Base-by-base conservation (phyloP, 306 rosid species). In the Quercus robur region DNA sequence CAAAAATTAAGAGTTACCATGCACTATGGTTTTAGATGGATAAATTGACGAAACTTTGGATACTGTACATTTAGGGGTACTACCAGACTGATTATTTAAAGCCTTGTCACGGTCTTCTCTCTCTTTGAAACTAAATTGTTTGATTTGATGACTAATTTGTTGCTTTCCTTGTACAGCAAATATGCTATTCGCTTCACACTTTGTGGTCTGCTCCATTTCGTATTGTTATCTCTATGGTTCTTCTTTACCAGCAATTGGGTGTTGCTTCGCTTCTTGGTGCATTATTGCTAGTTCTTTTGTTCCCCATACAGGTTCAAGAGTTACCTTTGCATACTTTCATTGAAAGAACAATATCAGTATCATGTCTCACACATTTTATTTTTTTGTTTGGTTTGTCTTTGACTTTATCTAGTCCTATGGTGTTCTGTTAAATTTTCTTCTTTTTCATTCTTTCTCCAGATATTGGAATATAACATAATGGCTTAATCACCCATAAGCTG, bases 131-230 rank as follows among this genome's bases (percentile, higher is more conserved):
- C 18, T 28, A 14, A 31, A 17, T 31, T 66, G 21, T 66, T 31
- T 66, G 71, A 8, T 66, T 66, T 8, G 46, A 33, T 79, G 26
- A 58, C 41, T 76, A 71, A 70, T 73, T 30, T 73, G 56, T 9
- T 69, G 51, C 58, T 75, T 35, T 19, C 63, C 30, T 70, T 86
- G 77, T 86, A 59, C 85, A 94, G 97, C 93, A 92, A 91, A 83
- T 87, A 73, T 86, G 93, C 69, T 86, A 86, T 77, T 91, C 83
- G 73, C 97, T 94, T 84, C 98, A 94, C 56, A 93, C 86, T 35
- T 59, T 91, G 30, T 94, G 98, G 98, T 94, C 98, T 19, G 83
- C 97, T 28, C 98, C 98, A n/a, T 91, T 94, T 70, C 94, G 94
- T 81, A 94, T 92, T 64, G 79, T 56, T 68, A 74, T 89, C 56